These are phyloP conservation scores for Chaetomium globosum DNA, from an alignment of 2,329 filamentous ascomycete genomes.

Conservation along the genomic window DNA sequence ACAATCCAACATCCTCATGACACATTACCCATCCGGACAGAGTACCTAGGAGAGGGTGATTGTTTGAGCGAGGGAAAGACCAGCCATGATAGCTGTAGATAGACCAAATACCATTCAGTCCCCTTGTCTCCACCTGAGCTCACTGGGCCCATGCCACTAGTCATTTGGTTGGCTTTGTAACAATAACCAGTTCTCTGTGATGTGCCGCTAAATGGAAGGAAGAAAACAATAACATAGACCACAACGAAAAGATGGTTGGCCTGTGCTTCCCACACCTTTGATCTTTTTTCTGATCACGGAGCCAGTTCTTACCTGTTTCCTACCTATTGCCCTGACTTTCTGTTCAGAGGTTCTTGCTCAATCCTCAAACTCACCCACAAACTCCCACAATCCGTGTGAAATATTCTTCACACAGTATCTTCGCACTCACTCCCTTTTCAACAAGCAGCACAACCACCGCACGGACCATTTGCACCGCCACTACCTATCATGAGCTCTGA, in stretches of 20 bases:
- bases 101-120: conserved; percentile 30
- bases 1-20: conserved; percentile 7
- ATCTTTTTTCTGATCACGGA: not conserved
- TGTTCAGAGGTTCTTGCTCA: not conserved
- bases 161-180: not conserved
- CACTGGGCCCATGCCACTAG: not conserved
- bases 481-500: conserved; percentile 4
- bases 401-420: not conserved
- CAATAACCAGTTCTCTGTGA: not conserved
- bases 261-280: not conserved
- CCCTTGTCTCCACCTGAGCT: conserved; percentile 6
- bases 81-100: conserved; percentile 30
- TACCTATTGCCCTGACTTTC: not conserved
- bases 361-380: not conserved
- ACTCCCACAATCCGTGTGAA: not conserved
- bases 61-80: conserved; percentile 17
- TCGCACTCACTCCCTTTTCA: not conserved
- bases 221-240: not conserved
- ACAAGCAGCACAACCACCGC: not conserved
- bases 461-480: conserved; percentile 14
- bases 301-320: not conserved
- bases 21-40: conserved; percentile 11
- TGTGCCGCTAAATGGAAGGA: not conserved
- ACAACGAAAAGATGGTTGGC: not conserved
- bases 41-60: conserved; percentile 16